Evolutionary conservation across 2,329 filamentous ascomycete genomes (phyloP), one percentile per base, ranked within the genome.

Genomic region (Claviceps lovelessii): DNA sequence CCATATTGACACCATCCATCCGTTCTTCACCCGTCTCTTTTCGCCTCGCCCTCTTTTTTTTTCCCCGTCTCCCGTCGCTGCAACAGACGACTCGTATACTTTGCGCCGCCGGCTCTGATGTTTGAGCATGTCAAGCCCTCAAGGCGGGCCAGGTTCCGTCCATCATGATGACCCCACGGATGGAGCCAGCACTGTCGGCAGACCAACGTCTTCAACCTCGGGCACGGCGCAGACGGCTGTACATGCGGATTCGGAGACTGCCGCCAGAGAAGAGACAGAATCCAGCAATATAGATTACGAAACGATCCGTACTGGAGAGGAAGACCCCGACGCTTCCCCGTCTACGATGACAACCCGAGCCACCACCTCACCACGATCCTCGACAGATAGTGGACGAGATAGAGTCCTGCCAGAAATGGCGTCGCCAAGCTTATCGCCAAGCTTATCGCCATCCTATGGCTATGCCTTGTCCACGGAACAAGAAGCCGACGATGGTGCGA

Each of bases 71-170:
- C 37, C 15, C 13, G 44, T 46, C 11, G 17, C 31, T 35, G 11
- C 39, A 6, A n/a, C 39, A 4, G 23, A 23, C 23, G 23, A 23
- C 6, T 11, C 46, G 19, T 9, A 35, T 28, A 19, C n/a, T n/a
- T 9, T 11, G 42, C 54, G 45, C 28, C 29, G 48, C 49, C 31
- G 29, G 49, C 48, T 49, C 62, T 58, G 50, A 65, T 65, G 60
- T 60, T 53, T 46, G 57, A 64, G 53, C 51, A 71, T 71, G 69
- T 67, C 67, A 51, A 70, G 63, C 53, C 58, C 56, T 59, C 62
- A 60, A 55, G 61, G 60, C 56, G 64, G 61, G 59, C 61, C 61
- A 52, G 58, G 58, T 54, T 45, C 56, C 57, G 54, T 54, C 55
- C 53, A 58, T 57, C 52, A 55, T 48, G 49, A 51, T 54, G 49